Evolutionary conservation across 176 grass and related monocot species (phyloP).

Genomic region (Dactylis glomerata): DNA sequence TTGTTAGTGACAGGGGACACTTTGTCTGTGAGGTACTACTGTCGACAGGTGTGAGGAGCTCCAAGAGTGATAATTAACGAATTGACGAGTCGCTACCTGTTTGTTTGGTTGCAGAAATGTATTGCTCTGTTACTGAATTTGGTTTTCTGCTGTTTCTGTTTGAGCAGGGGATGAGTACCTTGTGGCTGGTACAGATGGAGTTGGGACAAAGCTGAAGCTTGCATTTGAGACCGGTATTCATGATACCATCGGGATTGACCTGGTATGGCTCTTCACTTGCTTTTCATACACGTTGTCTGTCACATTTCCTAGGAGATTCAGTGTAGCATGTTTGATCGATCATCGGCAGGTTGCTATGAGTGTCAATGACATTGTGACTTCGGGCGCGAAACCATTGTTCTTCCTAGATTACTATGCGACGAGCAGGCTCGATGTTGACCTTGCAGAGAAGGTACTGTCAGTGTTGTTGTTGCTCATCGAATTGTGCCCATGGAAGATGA

Average conservation of each 20-base stretch:
- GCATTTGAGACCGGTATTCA: conserved; percentile 96
- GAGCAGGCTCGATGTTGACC: conserved; percentile 87
- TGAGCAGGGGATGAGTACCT: conserved; percentile 70
- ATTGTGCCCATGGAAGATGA: not conserved
- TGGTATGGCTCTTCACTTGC: conserved; percentile 39
- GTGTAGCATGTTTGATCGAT: not conserved
- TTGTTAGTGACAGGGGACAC: not conserved
- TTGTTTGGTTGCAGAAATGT: not conserved
- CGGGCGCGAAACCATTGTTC: conserved; percentile 87
- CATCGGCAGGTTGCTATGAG: conserved; percentile 85
- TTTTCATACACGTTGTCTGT: not conserved
- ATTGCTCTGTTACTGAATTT: not conserved
- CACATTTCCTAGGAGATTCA: not conserved
- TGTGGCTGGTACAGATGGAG: conserved; percentile 84
- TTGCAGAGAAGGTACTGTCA: conserved; percentile 77
- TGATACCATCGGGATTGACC: conserved; percentile 92
- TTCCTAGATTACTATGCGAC: conserved; percentile 96
- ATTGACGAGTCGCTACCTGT: not conserved
- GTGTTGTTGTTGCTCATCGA: not conserved
- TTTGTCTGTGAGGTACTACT: not conserved
- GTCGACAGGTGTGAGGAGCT: no score
- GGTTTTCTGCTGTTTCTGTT: not conserved
- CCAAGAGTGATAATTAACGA: no score
- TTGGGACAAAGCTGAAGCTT: conserved; percentile 95
- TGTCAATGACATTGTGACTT: conserved; percentile 95